Evolutionary conservation across 495 filamentous ascomycete genomes (phyloP), one percentile per base, ranked within the genome.

Genomic region (Penicillium taxi): DNA sequence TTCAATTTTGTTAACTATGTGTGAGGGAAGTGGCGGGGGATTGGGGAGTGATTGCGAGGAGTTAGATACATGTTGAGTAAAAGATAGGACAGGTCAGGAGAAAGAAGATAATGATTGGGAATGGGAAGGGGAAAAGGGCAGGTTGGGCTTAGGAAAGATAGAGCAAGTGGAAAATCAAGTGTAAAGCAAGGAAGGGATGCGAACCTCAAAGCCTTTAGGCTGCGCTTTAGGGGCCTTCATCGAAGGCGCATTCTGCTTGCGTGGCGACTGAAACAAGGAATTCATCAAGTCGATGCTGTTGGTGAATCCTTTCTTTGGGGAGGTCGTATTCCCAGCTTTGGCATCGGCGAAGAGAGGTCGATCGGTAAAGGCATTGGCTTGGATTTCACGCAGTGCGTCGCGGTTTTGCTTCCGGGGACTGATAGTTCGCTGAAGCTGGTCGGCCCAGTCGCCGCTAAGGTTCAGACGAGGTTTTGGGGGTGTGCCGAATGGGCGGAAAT

Each of bases 271-370:
- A 56, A 89, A 94, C 31, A 95, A 55, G 29, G 86, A 93, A 49
- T 93, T 82, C 87, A 94, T 93, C 58, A 95, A 53, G 63, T 94
- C 87, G 53, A 94, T 89, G 48, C 78, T 84, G 14, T 77, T 89
- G 4, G 75, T 65, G 53, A 94, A 86, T 0, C 73, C 74, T 32
- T 73, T 72, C 33, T 70, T 66, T 31, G 72, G 70, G 8, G 53
- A 46, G 17, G 48, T 40, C 16, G 48, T 40, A 33, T 50, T 45
- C 26, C 37, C 49, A 24, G 57, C 62, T 23, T 63, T 56, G 21
- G 61, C 63, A 20, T 66, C 58, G n/a, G 59, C 34, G 13, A 51
- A 50, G 5, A 59, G 38, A 28, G 45, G 44, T 24, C 58, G 50
- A 32, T 70, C 62, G 26, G 61, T 58, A 15, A 78, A 67, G n/a